Evolutionary conservation across 1,284 basidiomycete genomes (phyloP).

Genomic region (Cutaneotrichosporon cyanovorans): DNA sequence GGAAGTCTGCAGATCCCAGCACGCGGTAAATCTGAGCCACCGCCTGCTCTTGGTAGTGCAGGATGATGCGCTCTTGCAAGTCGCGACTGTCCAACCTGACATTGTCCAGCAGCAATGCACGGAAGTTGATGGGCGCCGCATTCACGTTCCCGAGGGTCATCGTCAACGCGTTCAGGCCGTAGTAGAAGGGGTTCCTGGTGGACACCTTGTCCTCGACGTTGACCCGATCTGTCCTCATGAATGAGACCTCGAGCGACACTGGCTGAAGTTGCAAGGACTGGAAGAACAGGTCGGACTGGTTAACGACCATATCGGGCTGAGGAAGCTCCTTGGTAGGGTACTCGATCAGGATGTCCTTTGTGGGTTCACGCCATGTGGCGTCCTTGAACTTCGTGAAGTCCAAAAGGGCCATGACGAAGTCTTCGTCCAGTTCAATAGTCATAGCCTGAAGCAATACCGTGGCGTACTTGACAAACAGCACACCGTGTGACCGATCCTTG

Average conservation of each 20-base stretch:
- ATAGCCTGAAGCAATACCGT: conserved; percentile 89
- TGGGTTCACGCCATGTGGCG: conserved; percentile 72
- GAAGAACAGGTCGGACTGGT: conserved; percentile 77
- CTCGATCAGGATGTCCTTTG: conserved; percentile 68
- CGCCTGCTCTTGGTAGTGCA: conserved; percentile 92
- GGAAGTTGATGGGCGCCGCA: conserved; percentile 91
- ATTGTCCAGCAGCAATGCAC: conserved; percentile 90
- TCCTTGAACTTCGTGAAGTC: conserved; percentile 88
- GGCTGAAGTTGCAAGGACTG: conserved; percentile 97
- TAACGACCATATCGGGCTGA: conserved; percentile 59
- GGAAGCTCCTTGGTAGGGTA: conserved; percentile 67
- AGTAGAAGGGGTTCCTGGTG: conserved; percentile 84
- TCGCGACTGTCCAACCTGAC: conserved; percentile 81
- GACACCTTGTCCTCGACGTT: conserved; percentile 75
- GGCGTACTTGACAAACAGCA: conserved; percentile 94
- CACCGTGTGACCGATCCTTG: conserved; percentile 71
- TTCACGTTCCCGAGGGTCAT: conserved; percentile 98
- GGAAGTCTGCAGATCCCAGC: conserved; percentile 90
- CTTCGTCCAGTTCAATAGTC: conserved; percentile 94
- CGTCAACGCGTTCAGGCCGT: conserved; percentile 86
- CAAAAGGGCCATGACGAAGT: conserved; percentile 85
- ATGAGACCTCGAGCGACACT: conserved; percentile 83
- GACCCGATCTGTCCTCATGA: conserved; percentile 91
- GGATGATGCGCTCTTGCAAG: conserved; percentile 72
- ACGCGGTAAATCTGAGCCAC: conserved; percentile 92